Conservation (phyloP, 2,329 filamentous ascomycete species). For the Aureobasidium sp. region DNA sequence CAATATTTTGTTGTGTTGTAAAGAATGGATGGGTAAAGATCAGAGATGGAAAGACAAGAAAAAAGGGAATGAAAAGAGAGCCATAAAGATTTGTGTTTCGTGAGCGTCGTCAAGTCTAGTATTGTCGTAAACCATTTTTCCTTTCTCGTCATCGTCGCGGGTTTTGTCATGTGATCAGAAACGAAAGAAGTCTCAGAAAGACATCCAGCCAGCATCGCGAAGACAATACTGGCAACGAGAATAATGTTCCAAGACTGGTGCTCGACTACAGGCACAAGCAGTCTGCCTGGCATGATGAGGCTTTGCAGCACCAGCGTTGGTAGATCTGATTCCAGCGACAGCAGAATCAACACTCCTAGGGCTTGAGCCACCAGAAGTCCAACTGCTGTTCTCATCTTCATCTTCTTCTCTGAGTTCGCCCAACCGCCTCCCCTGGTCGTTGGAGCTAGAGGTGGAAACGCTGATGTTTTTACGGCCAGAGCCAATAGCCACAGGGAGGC, state of each 20-base stretch:
- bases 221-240: conserved; percentile 2
- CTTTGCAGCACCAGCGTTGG: background rate
- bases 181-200: background rate
- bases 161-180: background rate
- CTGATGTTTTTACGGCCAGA: conserved; percentile 38
- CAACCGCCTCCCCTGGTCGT: background rate
- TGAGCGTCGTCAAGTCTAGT: background rate
- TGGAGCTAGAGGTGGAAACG: background rate
- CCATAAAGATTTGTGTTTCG: too few species aligned
- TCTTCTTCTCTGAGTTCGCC: conserved; percentile 3
- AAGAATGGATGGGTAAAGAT: background rate
- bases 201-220: conserved; percentile 4
- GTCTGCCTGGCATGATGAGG: background rate
- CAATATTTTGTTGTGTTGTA: background rate
- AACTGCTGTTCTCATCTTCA: background rate
- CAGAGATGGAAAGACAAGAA: background rate
- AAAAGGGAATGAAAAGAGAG: too few species aligned
- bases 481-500: conserved; percentile 55
- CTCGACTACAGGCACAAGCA: background rate
- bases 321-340: background rate
- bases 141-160: background rate
- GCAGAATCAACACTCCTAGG: conserved; percentile 6
- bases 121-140: background rate
- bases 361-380: background rate
- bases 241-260: background rate